Conservation (phyloP, 768 basidiomycete species). For the Coprinopsis marcescibilis region DNA sequence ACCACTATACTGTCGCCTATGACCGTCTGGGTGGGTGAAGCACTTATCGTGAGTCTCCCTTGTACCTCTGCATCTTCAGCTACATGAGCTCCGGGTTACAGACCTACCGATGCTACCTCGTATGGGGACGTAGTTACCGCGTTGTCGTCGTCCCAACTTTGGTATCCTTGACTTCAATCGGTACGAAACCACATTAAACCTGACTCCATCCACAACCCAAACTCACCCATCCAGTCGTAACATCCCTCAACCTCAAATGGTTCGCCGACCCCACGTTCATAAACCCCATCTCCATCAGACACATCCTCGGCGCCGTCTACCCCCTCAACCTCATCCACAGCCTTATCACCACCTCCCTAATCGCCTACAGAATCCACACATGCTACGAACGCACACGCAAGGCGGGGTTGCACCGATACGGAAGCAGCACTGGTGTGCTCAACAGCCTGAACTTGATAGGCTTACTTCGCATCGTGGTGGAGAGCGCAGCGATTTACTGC, state of each 20-base stretch:
- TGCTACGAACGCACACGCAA: background rate
- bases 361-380: conserved; percentile 1
- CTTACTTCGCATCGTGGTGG: conserved; percentile 6
- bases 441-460: background rate
- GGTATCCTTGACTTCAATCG: background rate
- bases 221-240: background rate
- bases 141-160: background rate
- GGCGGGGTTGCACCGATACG: conserved; percentile 1
- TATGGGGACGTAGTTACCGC: background rate
- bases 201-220: too few species aligned
- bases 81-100: background rate
- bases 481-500: conserved; percentile 8
- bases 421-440: background rate
- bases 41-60: background rate
- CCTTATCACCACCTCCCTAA: conserved; percentile 3
- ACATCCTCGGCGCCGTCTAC: background rate
- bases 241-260: background rate
- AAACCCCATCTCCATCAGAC: background rate
- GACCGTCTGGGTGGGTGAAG: background rate
- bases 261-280: background rate
- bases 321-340: conserved; percentile 3
- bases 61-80: background rate
- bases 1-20: background rate
- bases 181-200: too few species aligned
- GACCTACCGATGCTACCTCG: conserved; percentile 6